These are phyloP conservation scores for Phaeosphaeriaceae sp. DNA, from an alignment of 2,329 filamentous ascomycete genomes.

Conservation along the genomic window DNA sequence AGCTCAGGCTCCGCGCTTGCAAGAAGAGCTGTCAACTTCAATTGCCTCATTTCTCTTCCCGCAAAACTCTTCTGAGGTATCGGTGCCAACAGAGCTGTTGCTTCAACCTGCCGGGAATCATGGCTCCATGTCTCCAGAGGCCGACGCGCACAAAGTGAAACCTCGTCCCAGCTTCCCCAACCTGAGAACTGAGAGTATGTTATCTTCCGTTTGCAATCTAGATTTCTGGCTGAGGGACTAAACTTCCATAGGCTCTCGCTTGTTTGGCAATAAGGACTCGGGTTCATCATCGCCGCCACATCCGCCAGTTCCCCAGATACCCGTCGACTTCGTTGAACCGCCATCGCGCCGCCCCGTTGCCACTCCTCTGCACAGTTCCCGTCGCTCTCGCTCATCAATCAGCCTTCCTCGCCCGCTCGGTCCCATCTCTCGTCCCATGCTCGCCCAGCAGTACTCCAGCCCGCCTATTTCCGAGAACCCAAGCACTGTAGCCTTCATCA, in stretches of 20 bases:
- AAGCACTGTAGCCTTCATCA: slow-evolving; percentile 17
- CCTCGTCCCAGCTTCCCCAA: slow-evolving; percentile 17
- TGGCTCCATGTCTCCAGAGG: neutral
- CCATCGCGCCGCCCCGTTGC: slow-evolving; percentile 7
- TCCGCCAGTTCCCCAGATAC: slow-evolving; percentile 23
- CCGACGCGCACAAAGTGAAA: slow-evolving; percentile 11
- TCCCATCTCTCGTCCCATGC: slow-evolving; percentile 23
- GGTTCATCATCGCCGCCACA: slow-evolving; percentile 13
- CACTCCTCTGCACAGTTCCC: slow-evolving; percentile 3
- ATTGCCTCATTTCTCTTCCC: slow-evolving; percentile 1
- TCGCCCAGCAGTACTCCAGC: slow-evolving; percentile 8
- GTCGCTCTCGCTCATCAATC: slow-evolving; percentile 8
- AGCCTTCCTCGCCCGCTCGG: neutral
- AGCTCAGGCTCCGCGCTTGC: neutral
- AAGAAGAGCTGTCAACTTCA: neutral
- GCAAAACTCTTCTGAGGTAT: neutral
- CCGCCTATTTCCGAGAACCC: slow-evolving; percentile 5
- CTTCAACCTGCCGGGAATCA: neutral
- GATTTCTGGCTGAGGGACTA: too few relatives aligned
- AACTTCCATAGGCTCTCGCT: slow-evolving; percentile 15
- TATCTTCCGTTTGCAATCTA: neutral
- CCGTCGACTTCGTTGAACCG: slow-evolving; percentile 4
- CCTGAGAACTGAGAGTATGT: slow-evolving; percentile 18
- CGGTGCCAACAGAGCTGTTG: neutral
- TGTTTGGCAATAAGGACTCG: slow-evolving; percentile 17